phyloP scores from a whole-genome alignment of 352 stramenopile species.

The Blastocystis sp. region DNA sequence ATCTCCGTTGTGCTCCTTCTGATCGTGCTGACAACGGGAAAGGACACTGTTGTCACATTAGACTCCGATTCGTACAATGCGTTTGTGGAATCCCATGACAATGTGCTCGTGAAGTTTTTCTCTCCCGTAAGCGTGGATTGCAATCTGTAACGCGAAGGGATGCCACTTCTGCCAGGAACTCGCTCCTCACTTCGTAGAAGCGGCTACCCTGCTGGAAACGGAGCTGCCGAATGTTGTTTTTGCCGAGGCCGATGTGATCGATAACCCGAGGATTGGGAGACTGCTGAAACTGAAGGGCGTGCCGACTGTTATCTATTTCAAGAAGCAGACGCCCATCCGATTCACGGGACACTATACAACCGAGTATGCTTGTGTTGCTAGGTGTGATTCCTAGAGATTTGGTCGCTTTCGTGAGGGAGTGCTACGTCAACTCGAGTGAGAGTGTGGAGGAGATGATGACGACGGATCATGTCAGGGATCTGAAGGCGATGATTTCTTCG shows the following conservation, averaged over 20 bases:
- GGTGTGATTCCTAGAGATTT: constrained; percentile 1
- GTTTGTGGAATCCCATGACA: constrained; percentile 35
- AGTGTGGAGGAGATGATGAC: not conserved
- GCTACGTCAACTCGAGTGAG: not conserved
- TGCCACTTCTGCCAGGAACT: constrained; percentile 31
- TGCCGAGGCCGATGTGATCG: constrained; percentile 38
- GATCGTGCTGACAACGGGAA: not conserved
- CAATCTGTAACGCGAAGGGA: not conserved
- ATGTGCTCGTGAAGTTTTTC: constrained; percentile 44
- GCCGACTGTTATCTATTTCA: constrained; percentile 49
- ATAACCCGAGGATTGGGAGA: constrained; percentile 42
- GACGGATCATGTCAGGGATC: not conserved
- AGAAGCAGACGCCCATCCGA: constrained; percentile 17
- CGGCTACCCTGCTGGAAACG: not conserved
- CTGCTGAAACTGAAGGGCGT: constrained; percentile 31
- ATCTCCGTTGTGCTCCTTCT: not conserved
- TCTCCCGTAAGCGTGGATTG: not conserved
- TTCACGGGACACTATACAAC: not conserved
- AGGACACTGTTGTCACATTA: not conserved
- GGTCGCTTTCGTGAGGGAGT: not conserved
- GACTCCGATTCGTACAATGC: constrained; percentile 37
- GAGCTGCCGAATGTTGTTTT: constrained; percentile 1
- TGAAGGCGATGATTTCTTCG: not conserved
- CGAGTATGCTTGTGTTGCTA: not conserved
- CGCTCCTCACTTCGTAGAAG: not conserved